Base-by-base conservation (phyloP, 352 stramenopile species). In the Pythium coloratum region DNA sequence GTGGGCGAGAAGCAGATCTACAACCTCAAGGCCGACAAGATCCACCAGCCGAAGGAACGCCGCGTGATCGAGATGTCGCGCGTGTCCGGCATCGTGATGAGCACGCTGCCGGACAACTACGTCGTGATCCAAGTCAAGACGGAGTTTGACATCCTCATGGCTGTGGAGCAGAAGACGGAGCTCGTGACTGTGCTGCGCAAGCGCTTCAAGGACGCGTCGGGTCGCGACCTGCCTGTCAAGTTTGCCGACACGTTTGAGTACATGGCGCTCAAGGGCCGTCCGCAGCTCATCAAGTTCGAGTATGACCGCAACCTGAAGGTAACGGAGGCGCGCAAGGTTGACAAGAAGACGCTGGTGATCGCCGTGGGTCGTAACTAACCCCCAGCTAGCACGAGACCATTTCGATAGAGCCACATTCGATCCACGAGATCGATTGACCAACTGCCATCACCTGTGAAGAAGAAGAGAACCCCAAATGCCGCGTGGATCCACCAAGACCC, bases 11-110 rank as follows among this genome's bases (percentile, higher is more conserved):
- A 77, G 59, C 73, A 85, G 50, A 77, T 95, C n/a, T 90, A 88
- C 73, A 95, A 95, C 70, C 66, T 95, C 60, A 93, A 93, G 77
- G 85, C 83, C 28, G 81, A 91, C 78, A 90, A 91, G 71, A 83
- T 92, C 46, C 80, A 91, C 58, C 82, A 93, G 69, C 87, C 85
- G 1, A 92, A 93, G 74, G 84, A 93, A 65, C 84, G 86, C 46
- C 84, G 87, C 47, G 72, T 82, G 58, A 82, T 95, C 59, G 80
- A 89, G 26, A 67, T 95, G 42, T 67, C 75, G 9, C 71, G 75
- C 63, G 71, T 95, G 49, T 75, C 80, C 24, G 77, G 79, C 36
- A 63, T 95, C 42, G 75, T 83, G 14, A 86, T 95, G 82, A 92
- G 83, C 59, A 84, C 82, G 55, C 76, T 90, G 65, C 82, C 86